These are phyloP conservation scores for Syzygium aromaticum DNA, from an alignment of 345 rosid genomes.

Conservation along the genomic window DNA sequence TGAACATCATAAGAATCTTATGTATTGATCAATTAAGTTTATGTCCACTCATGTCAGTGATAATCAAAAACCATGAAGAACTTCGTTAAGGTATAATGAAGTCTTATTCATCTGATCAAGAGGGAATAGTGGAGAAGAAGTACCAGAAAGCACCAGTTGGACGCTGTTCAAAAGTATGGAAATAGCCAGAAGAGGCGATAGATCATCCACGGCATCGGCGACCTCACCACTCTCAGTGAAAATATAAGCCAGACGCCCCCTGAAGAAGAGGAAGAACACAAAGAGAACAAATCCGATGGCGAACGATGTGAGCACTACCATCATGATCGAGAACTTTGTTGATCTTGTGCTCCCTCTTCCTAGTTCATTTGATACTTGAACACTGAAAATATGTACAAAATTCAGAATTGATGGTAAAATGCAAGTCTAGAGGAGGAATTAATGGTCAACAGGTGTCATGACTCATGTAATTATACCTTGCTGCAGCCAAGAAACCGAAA, in stretches of 20 bases:
- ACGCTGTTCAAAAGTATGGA: slow-evolving; percentile 71
- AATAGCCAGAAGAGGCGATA: slow-evolving; percentile 58
- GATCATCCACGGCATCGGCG: slow-evolving; percentile 41
- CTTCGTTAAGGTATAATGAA: neutral
- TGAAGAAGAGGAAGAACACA: slow-evolving; percentile 29
- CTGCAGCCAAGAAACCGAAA: slow-evolving; percentile 67
- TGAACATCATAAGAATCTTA: neutral
- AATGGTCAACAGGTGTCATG: neutral
- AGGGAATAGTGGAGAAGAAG: neutral
- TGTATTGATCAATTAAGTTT: neutral
- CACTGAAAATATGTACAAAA: slow-evolving; percentile 23
- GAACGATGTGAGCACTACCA: slow-evolving; percentile 40
- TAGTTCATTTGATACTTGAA: slow-evolving; percentile 74
- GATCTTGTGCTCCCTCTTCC: slow-evolving; percentile 44
- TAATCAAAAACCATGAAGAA: neutral
- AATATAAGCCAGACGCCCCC: slow-evolving; percentile 48
- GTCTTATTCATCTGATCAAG: neutral
- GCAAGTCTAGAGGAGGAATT: neutral
- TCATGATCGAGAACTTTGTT: slow-evolving; percentile 42
- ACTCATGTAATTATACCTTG: slow-evolving; percentile 28
- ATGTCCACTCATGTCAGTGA: neutral
- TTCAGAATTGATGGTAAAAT: neutral
- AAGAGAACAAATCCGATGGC: slow-evolving; percentile 38
- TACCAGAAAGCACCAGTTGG: slow-evolving; percentile 86
- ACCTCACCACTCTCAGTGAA: slow-evolving; percentile 48